Evolutionary conservation across 2,329 filamentous ascomycete species (phyloP), one percentile per base, ranked within the genome.

Genomic region (Epichloe festucae): DNA sequence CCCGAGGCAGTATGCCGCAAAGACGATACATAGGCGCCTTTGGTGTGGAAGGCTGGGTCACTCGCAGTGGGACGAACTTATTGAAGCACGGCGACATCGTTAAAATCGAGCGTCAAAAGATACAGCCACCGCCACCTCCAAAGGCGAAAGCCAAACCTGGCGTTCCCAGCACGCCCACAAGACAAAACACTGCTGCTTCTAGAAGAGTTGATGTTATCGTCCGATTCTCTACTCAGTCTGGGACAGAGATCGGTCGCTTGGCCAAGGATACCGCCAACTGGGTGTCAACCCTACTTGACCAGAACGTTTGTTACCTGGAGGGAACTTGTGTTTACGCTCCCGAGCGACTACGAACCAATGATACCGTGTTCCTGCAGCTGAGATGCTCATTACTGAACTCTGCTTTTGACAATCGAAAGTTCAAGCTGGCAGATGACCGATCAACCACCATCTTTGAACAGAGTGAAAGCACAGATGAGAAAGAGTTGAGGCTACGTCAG

Each of bases 311-410:
- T 71, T 78, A 72, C 21, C 95, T 98, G 55, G 87, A 95, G 58
- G 93, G 87, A 5, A 81, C 78, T 12, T 95, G 89, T 61, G 89
- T 98, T 2, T 97, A 87, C 65, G 87, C 87, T 0, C 90, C 90
- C 0, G 91, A 97, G 52, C 75, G 80, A 46, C 68, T 97, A 46
- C 78, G 87, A 48, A 93, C 90, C 8, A 95, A 95, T 61, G 93
- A 98, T 60, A 97, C 89, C 0, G 77, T 98, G n/a, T 95, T 91
- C 60, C 67, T 98, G 6, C 93, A 98, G 65, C 69, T 98, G 44
- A 78, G 79, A 50, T 93, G 86, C 62, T 95, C 77, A 51, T 66
- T 98, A 40, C 73, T 93, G 15, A 79, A 73, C 53, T 79, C 79
- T 17, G 85, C 89, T 0, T 97, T 98, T 60, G 77, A 84, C 48